Base-by-base conservation (phyloP, 345 rosid species). In the Boechera stricta region DNA sequence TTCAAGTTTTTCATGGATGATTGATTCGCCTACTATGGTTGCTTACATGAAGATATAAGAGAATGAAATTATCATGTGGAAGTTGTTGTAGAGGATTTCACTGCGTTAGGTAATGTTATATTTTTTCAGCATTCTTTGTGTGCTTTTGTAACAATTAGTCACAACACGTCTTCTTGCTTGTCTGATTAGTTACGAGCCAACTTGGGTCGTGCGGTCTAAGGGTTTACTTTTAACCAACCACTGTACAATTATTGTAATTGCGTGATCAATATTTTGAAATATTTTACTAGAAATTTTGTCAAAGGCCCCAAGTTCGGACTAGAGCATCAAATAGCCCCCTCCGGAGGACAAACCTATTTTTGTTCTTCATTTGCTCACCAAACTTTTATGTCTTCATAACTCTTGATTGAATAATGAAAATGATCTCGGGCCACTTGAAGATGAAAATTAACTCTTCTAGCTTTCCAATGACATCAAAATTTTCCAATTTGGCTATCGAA, bases 11-110 rank as follows among this genome's bases (percentile, higher is more conserved):
- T 28, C 39, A 39, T 57, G 79, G 54, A 53, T 76, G 65, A 35
- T 53, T 53, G 71, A 54, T 62, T 21, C 4, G 26, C 48, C 2
- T 10, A 36, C n/a, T 65, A 2, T 56, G 38, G 24, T 42, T 6
- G n/a, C 38, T 64, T 64, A 31, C 72, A 15, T 21, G 42, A 41
- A 60, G 55, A 68, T 65, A 65, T 71, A 65, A 57, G 35, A 64
- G 26, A 54, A 42, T 55, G 53, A 64, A 32, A 13, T 42, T 9
- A 64, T 71, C 81, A 71, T 71, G 81, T 71, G 67, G 81, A 77
- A 77, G 72, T 64, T 64, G 72, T 71, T 77, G 66, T 12, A 56
- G 72, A 64, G 77, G 77, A 57, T 64, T 77, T 77, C 72, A 48
- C 72, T 77, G 81, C 81, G 81, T 47, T 47, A 28, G 77, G 72